phyloP scores from a whole-genome alignment of 257 asterid species.

The Scutellaria baicalensis region DNA sequence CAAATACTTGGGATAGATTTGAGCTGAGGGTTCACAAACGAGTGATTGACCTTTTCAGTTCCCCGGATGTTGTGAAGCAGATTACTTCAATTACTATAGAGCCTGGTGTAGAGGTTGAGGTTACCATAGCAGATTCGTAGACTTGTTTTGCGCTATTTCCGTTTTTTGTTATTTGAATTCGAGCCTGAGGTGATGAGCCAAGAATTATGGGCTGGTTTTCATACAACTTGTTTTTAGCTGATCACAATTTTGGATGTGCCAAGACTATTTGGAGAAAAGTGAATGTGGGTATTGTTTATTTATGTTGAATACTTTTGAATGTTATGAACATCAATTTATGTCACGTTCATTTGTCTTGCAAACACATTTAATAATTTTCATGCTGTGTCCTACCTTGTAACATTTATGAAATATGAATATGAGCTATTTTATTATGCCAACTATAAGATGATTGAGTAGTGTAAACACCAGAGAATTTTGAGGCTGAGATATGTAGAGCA shows the following conservation, averaged over 20 bases:
- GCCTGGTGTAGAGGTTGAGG: slow-evolving; percentile 65
- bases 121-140: slow-evolving; percentile 52
- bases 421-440: no score
- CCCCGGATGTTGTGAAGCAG: slow-evolving; percentile 69
- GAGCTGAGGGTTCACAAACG: slow-evolving; percentile 61
- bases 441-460: no score
- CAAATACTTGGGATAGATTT: slow-evolving; percentile 51
- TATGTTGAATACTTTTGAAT: neutral
- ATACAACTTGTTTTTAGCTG: slow-evolving; percentile 7
- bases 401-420: no score
- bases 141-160: neutral
- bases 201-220: slow-evolving; percentile 10
- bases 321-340: neutral
- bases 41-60: slow-evolving; percentile 60
- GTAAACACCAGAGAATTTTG: no score
- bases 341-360: neutral
- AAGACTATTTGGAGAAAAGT: slow-evolving; percentile 7
- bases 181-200: neutral
- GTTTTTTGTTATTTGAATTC: neutral
- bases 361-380: neutral
- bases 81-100: slow-evolving; percentile 60
- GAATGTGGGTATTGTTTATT: slow-evolving; percentile 1
- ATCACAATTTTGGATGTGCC: slow-evolving; percentile 23
- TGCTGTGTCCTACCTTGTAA: neutral
- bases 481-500: no score